Evolutionary conservation across 768 basidiomycete genomes (phyloP).

Genomic region (Russula sp.): DNA sequence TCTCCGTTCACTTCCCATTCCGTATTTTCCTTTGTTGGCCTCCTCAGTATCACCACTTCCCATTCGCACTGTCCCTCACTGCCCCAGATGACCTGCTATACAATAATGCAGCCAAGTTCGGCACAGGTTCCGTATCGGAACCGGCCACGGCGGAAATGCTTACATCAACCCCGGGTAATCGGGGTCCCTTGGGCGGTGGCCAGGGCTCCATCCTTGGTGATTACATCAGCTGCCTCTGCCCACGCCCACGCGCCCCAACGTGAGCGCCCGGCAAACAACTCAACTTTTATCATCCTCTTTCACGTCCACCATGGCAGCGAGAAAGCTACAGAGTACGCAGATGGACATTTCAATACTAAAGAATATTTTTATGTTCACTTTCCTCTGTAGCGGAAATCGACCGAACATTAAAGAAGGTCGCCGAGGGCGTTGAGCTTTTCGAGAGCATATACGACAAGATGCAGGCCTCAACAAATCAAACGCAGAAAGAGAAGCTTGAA

Average conservation of each 20-base stretch:
- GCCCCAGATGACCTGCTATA: no score
- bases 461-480: conserved; percentile 90
- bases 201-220: not conserved
- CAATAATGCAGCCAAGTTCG: no score
- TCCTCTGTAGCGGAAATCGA: conserved; percentile 86
- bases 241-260: not conserved
- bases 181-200: not conserved
- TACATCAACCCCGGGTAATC: not conserved
- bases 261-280: not conserved
- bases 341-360: not conserved
- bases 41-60: no score
- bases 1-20: not conserved
- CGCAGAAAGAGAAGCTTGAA: conserved; percentile 98
- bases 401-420: conserved; percentile 94
- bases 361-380: not conserved
- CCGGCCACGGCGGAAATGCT: no score
- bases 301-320: conserved; percentile 62
- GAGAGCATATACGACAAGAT: conserved; percentile 98
- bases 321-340: conserved; percentile 76
- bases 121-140: no score
- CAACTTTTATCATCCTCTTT: conserved; percentile 13
- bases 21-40: not conserved
- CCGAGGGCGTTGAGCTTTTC: conserved; percentile 91
- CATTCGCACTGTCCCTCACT: no score
- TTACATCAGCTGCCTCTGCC: conserved; percentile 5